Evolutionary conservation across 2,329 filamentous ascomycete genomes (phyloP), one percentile per base, ranked within the genome.

Genomic region (Aspergillus melleus): DNA sequence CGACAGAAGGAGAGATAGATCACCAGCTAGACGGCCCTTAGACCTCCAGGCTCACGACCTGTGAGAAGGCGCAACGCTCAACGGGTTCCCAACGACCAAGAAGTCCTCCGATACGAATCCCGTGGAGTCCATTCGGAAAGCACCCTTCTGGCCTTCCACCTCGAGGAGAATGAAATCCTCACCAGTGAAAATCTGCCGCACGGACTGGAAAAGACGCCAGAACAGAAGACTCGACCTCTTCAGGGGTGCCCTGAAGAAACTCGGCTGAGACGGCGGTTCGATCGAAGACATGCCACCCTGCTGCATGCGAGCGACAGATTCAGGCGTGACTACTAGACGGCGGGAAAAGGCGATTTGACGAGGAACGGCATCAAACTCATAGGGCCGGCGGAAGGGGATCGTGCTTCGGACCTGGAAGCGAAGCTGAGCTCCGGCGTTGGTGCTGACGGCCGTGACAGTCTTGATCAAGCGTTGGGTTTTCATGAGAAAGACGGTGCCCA

Each of bases 401-500:
- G 74, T 64, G 20, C 72, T 69, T 26, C 74, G 72, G 30, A 79
- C 73, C 6, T 64, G 65, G 55, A 79, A 75, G 24, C 66, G 69
- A 47, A 79, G 65, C 39, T 70, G 61, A 20, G 72, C 70, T 55
- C 72, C 66, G 12, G 69, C 70, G 22, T 73, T 63, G 29, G 64
- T 57, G 49, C 65, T 67, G 59, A 88, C 74, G 14, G 87, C 80
- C 30, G 81, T 83, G 69, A 90, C 86, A 46, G 74, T 75, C 55
- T 80, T 80, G 64, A 91, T 81, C 52, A 90, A 79, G 55, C 82
- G 80, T 26, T 79, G 73, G 6, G 87, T 85, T 68, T 85, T 83
- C 58, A 84, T 70, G 49, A 88, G 71, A 65, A 90, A 84, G 62
- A 84, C 83, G 50, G 82, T 82, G 60, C 87, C 88, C 72, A 89